Evolutionary conservation across 371 early-diverging fungal species (phyloP).

Genomic region (Rhizopus stolonifer): DNA sequence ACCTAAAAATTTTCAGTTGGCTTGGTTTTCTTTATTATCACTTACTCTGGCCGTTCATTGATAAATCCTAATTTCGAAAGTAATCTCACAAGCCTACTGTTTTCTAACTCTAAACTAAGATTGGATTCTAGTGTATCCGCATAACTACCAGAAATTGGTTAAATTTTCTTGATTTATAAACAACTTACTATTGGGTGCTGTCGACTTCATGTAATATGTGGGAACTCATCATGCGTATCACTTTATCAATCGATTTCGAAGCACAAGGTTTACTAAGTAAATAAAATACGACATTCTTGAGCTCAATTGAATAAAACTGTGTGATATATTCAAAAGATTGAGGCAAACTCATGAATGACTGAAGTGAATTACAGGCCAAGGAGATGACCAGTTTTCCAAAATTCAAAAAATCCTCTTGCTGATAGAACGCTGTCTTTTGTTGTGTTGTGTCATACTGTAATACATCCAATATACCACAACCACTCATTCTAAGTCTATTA

Average conservation of each 20-base stretch:
- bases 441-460: slow-evolving; percentile 65
- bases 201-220: slow-evolving; percentile 76
- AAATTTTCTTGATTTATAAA: too few species aligned
- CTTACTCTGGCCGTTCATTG: slow-evolving; percentile 92
- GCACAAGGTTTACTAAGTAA: slow-evolving; percentile 76
- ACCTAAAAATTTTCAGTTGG: slow-evolving; percentile 41
- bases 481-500: slow-evolving; percentile 75
- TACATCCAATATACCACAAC: slow-evolving; percentile 84
- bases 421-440: slow-evolving; percentile 61
- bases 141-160: slow-evolving; percentile 35
- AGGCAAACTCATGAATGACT: slow-evolving; percentile 66
- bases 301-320: slow-evolving; percentile 71
- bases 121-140: slow-evolving; percentile 81
- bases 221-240: slow-evolving; percentile 80
- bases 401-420: slow-evolving; percentile 87
- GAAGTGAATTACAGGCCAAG: slow-evolving; percentile 76
- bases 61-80: slow-evolving; percentile 90
- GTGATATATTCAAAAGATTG: slow-evolving; percentile 77
- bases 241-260: slow-evolving; percentile 80
- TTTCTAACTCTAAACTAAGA: slow-evolving; percentile 81
- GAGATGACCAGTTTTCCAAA: slow-evolving; percentile 87
- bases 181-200: slow-evolving; percentile 61
- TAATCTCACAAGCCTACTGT: slow-evolving; percentile 82
- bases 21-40: neutral
- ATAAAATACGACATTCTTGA: slow-evolving; percentile 80